Evolutionary conservation across 345 rosid species (phyloP), one percentile per base, ranked within the genome.

Genomic region (Camelina sativa): DNA sequence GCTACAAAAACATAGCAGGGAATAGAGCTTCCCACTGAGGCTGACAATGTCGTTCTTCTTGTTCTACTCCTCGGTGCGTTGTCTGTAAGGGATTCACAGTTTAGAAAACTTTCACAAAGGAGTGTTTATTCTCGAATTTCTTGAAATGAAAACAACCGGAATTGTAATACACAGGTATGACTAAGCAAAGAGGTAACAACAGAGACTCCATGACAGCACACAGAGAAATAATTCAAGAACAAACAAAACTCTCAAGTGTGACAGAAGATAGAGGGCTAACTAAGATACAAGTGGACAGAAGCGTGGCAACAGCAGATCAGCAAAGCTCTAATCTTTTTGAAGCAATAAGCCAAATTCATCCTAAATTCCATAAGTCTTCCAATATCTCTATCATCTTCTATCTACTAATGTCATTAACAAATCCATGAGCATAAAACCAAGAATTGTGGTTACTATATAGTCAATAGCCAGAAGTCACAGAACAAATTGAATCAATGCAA

Each of bases 171-270:
- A 17, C 38, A 57, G 11, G 17, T 28, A 58, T 15, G n/a, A 56
- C 28, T 44, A 25, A 41, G 35, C 12, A 58, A 57, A 56, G 19
- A 17, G 58, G 9, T 34, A 34, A 34, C 37, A 16, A 50, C 41
- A 72, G 17, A 70, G 52, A 60, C 28, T 25, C 34, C 20, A 52
- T 2, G 28, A 50, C 16, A 47, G 16, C 25, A 7, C 20, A 25
- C 20, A 25, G 4, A 62, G 30, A 23, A 37, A 25, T 53, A 16
- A 53, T 62, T 62, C 34, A 63, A 28, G 62, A 54, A 63, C 57
- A 65, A 64, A 44, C 38, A 55, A 52, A 58, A 48, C 57, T 35
- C 52, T 35, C 60, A 61, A 40, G 13, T 15, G 58, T 22, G 60
- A 34, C 28, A 11, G 40, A 35, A 11, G 40, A 35, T 8, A 52